Evolutionary conservation across 2,329 filamentous ascomycete genomes (phyloP).

Genomic region (Venturia nashicola): DNA sequence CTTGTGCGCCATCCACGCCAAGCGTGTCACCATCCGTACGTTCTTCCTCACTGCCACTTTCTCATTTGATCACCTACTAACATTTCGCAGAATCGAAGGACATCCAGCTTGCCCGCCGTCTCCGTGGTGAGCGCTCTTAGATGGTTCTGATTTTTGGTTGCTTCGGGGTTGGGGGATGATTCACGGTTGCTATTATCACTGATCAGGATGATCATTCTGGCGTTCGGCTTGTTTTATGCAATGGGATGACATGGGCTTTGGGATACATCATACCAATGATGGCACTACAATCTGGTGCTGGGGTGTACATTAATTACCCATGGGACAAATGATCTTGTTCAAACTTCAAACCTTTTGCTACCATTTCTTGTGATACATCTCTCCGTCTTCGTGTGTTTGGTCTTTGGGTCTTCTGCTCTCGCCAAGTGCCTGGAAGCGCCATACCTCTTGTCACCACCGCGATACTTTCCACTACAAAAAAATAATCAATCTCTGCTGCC

Average conservation of each 20-base stretch:
- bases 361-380: neutral
- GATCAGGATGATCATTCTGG: conserved; percentile 3
- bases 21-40: conserved; percentile 71
- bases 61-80: conserved; percentile 4
- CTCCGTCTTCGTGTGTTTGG: too few relatives aligned
- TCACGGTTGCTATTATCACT: conserved; percentile 5
- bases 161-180: conserved; percentile 64
- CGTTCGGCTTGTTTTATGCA: conserved; percentile 5
- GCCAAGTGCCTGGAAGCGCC: too few relatives aligned
- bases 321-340: conserved; percentile 6
- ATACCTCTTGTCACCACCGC: too few relatives aligned
- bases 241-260: neutral
- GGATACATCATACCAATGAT: conserved; percentile 5
- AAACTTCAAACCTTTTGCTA: neutral
- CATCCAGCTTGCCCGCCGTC: conserved; percentile 69
- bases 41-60: conserved; percentile 7
- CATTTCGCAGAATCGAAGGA: conserved; percentile 69
- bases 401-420: too few relatives aligned
- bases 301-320: conserved; percentile 11
- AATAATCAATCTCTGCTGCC: neutral
- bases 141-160: conserved; percentile 48
- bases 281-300: neutral
- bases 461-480: neutral
- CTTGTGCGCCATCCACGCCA: conserved; percentile 91
- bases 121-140: conserved; percentile 43